A percentile compares a stretch with the other conserved stretches of the same genome.
Evolutionary conservation across 164 flowering plant genomes (phyloP).

Genomic region (Umbellularia californica): DNA sequence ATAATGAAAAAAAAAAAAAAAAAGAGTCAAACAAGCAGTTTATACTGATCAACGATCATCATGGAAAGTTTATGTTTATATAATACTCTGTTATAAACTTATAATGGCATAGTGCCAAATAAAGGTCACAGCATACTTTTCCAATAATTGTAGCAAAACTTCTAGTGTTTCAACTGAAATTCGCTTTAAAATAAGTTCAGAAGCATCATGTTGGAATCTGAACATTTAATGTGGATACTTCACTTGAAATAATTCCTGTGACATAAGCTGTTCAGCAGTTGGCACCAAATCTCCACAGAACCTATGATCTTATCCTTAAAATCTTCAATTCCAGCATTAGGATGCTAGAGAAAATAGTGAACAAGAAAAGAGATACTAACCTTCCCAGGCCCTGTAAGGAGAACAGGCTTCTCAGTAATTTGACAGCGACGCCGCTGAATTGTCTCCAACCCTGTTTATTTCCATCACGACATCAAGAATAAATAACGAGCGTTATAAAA

Average conservation of each 20-base stretch:
- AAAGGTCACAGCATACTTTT: too few relatives aligned
- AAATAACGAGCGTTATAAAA: neutral
- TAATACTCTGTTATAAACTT: too few relatives aligned
- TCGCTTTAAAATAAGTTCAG: too few relatives aligned
- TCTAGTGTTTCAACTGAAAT: too few relatives aligned
- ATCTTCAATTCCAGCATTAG: neutral
- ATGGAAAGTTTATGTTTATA: too few relatives aligned
- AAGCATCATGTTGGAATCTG: neutral
- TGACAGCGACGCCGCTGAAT: slow-evolving; percentile 84
- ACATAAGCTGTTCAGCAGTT: neutral
- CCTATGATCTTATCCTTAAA: neutral
- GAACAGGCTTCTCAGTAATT: slow-evolving; percentile 78
- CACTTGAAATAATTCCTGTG: neutral
- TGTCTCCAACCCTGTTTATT: slow-evolving; percentile 63
- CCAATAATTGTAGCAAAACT: too few relatives aligned
- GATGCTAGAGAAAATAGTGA: neutral
- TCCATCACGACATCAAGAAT: neutral
- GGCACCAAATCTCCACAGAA: neutral
- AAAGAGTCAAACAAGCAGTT: too few relatives aligned
- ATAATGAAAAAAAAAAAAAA: too few relatives aligned
- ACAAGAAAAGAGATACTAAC: slow-evolving; percentile 30
- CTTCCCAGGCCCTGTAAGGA: slow-evolving; percentile 96
- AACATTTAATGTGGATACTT: neutral
- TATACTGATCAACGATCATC: too few relatives aligned
- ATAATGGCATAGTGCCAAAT: too few relatives aligned